Evolutionary conservation across 306 rosid genomes (phyloP), one percentile per base, ranked within the genome.

Genomic region (Styphnolobium japonicum): DNA sequence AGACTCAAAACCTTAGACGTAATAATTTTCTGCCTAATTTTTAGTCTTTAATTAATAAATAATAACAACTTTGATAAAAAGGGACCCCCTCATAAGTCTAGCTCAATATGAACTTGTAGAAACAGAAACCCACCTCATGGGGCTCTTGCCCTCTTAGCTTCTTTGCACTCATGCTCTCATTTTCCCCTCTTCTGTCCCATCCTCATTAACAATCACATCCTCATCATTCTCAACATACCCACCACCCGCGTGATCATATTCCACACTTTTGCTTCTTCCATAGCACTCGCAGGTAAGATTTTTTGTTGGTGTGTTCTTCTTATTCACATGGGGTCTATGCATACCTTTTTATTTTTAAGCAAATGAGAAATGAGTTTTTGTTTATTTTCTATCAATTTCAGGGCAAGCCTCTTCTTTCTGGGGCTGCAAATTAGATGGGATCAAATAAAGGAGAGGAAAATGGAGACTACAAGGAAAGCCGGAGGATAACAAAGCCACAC

Each of bases 361-460:
- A 34, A 58, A 27, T 19, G 19, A 23, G 34, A 27, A 46, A 21
- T 15, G 15, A 18, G 9, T 29, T 51, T 29, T 18, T 19, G 49
- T 72, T 15, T 23, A 9, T 49, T 15, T 58, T 64, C 6, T 43
- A 33, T 68, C 6, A 49, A 33, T 68, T 81, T 14, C 81, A 79
- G 85, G 82, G 19, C 18, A 58, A 68, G 29, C 45, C 23, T 4
- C 8, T 10, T 10, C 40, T 11, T 18, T 11, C 58, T 60, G 36
- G 39, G 65, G 58, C 10, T 10, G 49, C 29, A 39, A 39, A 19
- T 61, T 76, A 61, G 61, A 89, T 89, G 92, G 91, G 83, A 68
- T 83, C 86, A 10, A 22, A 78, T 48, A 75, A 89, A 73, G 88
- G 48, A 73, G 86, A 55, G 36, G 43, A 33, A 81, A 60, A 80